phyloP scores from a whole-genome alignment of 495 filamentous ascomycete species.

The Penicillium taxi region DNA sequence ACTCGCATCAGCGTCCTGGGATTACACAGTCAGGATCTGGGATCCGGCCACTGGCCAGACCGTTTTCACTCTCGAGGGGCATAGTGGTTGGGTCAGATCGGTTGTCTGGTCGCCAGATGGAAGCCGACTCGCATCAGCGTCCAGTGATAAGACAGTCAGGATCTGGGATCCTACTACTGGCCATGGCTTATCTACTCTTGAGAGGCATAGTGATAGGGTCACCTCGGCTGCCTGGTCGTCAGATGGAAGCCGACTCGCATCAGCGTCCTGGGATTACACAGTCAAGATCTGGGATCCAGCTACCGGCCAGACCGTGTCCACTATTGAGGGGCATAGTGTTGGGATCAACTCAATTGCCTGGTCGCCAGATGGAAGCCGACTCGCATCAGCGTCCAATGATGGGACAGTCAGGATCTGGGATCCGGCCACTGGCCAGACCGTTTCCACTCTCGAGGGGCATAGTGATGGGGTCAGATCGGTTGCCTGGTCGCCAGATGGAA shows the following conservation, averaged over 20 bases:
- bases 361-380: not conserved
- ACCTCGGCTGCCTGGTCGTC: conserved; percentile 17
- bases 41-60: no score
- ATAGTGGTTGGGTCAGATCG: not conserved
- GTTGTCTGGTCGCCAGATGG: conserved; percentile 30
- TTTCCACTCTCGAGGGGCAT: no score
- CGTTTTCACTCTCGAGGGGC: not conserved
- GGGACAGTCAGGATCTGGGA: no score
- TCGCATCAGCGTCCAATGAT: no score
- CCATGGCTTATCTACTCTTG: conserved; percentile 10
- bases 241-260: conserved; percentile 14
- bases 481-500: no score
- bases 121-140: conserved; percentile 24
- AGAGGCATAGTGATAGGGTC: conserved; percentile 14
- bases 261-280: conserved; percentile 7
- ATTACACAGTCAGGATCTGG: not conserved
- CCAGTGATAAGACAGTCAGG: conserved; percentile 20
- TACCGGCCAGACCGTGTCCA: conserved; percentile 3
- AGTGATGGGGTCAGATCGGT: no score
- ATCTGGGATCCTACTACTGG: conserved; percentile 21
- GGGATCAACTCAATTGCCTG: not conserved
- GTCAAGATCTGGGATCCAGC: conserved; percentile 14
- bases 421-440: no score
- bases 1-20: not conserved
- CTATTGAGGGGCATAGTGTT: not conserved